Percentiles rank a stretch among this genome's conserved stretches.
phyloP scores from a whole-genome alignment of 2,329 filamentous ascomycete species.

The Dactylella cylindrospora region DNA sequence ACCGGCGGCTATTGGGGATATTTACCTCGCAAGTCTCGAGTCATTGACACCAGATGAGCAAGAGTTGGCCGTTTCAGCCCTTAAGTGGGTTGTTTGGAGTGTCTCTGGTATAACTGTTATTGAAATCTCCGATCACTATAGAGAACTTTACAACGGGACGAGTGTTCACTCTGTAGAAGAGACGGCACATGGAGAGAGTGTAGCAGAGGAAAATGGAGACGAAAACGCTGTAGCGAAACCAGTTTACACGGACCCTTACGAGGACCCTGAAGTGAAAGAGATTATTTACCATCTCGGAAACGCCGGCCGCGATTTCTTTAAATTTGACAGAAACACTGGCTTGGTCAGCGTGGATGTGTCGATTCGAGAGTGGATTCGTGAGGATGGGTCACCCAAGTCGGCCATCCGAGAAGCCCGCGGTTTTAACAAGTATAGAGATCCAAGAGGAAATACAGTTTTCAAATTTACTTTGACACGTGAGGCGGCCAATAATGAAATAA shows the following conservation, averaged over 20 bases:
- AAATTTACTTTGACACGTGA: constrained; percentile 34
- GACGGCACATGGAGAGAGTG: not conserved
- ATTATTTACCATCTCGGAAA: constrained; percentile 34
- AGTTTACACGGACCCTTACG: constrained; percentile 6
- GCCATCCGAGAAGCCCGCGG: constrained; percentile 14
- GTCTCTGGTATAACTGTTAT: constrained; percentile 11
- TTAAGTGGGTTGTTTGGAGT: constrained; percentile 32
- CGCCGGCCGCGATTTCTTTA: constrained; percentile 34
- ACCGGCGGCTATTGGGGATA: constrained; percentile 28
- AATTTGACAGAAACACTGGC: constrained; percentile 16
- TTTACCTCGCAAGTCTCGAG: constrained; percentile 28
- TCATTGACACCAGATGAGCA: constrained; percentile 26
- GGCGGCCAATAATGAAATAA: not conserved
- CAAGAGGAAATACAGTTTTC: constrained; percentile 25
- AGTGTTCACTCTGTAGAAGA: not conserved
- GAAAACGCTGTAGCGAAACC: constrained; percentile 4
- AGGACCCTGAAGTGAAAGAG: constrained; percentile 34
- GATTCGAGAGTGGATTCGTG: constrained; percentile 36
- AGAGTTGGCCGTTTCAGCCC: constrained; percentile 14
- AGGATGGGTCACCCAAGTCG: constrained; percentile 1
- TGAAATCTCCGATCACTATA: constrained; percentile 30
- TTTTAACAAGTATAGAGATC: constrained; percentile 22
- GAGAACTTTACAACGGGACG: constrained; percentile 9
- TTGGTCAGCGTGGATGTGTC: constrained; percentile 34
- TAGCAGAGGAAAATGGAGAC: constrained; percentile 7